Evolutionary conservation across 202 grass and related monocot genomes (phyloP), one percentile per base, ranked within the genome.

Genomic region (Zoysia matrella): DNA sequence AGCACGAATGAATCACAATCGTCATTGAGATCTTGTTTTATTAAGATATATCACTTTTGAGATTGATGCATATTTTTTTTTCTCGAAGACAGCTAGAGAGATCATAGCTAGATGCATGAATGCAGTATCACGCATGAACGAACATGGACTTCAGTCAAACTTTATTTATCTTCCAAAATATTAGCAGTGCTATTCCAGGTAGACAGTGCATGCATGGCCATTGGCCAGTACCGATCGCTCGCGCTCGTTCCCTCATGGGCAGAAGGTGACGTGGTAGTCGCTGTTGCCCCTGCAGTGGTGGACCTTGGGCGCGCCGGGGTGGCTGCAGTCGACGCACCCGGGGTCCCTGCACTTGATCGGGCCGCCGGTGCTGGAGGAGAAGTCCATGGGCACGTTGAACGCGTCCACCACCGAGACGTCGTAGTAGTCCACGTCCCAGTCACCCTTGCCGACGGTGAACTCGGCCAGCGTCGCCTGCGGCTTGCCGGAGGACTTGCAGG

Each of bases 381-480:
- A 90, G 52, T 86, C 60, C 76, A 95, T 83, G 0, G 82, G 63
- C 49, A 89, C 40, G 76, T 86, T 92, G 81, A 82, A 95, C 1
- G 89, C 87, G 66, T 92, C 87, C 65, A 88, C 54, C 42, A 88
- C 63, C 11, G 92, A 94, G 69, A 94, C 68, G 69, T 84, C 83
- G 58, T 83, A 89, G 57, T 18, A 85, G 54, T 84, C 80, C 0
- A 1, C 49, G 4, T 0, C 0, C 57, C 10, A 14, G 13, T 3
- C 5, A 54, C 0, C 60, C 60, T 39, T 46, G 82, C 69, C 80
- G 66, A 90, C 15, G 15, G 60, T 76, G 71, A 72, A 93, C 78
- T 84, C 88, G 1, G 85, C 91, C 0, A 93, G 70, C 16, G 85
- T 90, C 65, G 74, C 67, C 2, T 88, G 91, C 14, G 82, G 82